Evolutionary conservation across 2,329 filamentous ascomycete genomes (phyloP).

Genomic region (Claviceps sorghi): DNA sequence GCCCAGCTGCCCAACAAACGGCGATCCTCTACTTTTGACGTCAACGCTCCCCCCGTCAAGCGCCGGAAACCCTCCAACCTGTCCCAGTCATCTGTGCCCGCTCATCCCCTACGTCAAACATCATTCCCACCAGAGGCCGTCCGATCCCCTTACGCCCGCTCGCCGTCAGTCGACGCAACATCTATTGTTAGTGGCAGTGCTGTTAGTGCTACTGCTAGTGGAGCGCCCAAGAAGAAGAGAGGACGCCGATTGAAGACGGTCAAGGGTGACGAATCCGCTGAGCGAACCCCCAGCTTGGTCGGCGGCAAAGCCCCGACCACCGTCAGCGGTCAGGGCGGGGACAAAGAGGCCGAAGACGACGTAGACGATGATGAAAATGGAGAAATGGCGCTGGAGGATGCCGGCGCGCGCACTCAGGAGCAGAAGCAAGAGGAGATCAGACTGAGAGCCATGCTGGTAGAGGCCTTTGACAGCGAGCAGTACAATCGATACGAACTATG

Average conservation of each 20-base stretch:
- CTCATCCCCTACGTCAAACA: slow-evolving; percentile 63
- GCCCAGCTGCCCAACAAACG: slow-evolving; percentile 43
- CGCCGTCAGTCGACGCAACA: slow-evolving; percentile 48
- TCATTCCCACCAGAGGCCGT: slow-evolving; percentile 55
- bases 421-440: slow-evolving; percentile 49
- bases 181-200: slow-evolving; percentile 49
- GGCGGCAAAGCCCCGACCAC: slow-evolving; percentile 27
- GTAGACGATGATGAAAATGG: slow-evolving; percentile 43
- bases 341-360: slow-evolving; percentile 36
- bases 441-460: slow-evolving; percentile 45
- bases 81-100: slow-evolving; percentile 38
- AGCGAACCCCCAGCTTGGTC: slow-evolving; percentile 31
- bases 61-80: slow-evolving; percentile 57
- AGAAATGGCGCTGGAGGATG: slow-evolving; percentile 42
- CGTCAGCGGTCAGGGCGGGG: slow-evolving; percentile 30
- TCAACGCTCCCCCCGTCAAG: slow-evolving; percentile 39
- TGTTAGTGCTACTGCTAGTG: slow-evolving; percentile 28
- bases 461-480: slow-evolving; percentile 51
- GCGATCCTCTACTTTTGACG: slow-evolving; percentile 40
- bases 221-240: slow-evolving; percentile 42
- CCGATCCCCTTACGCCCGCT: slow-evolving; percentile 42
- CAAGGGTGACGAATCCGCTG: slow-evolving; percentile 25
- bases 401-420: slow-evolving; percentile 48
- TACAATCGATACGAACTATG: slow-evolving; percentile 57
- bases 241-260: slow-evolving; percentile 46